Evolutionary conservation across 2,329 filamentous ascomycete species (phyloP).

Genomic region (Penicillium sp.): DNA sequence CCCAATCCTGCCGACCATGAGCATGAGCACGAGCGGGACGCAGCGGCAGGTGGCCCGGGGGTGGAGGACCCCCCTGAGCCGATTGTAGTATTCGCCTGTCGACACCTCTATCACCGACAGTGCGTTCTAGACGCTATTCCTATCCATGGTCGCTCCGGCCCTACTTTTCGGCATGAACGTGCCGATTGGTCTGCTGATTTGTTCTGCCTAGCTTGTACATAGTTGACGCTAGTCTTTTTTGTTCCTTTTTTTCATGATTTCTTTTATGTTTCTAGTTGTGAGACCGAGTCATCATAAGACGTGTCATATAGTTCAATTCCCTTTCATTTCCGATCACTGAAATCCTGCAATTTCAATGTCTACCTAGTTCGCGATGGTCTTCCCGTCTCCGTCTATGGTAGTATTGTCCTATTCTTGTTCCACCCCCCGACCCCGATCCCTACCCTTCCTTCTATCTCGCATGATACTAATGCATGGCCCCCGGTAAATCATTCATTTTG

Average conservation of each 20-base stretch:
- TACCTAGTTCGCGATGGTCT: neutral
- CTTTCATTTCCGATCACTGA: neutral
- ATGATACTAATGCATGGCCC: neutral
- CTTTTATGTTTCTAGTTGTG: slow-evolving; percentile 1
- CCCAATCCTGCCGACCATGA: neutral
- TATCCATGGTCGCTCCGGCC: slow-evolving; percentile 10
- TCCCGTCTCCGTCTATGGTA: neutral
- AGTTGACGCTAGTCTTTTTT: slow-evolving; percentile 10
- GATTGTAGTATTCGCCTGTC: slow-evolving; percentile 49
- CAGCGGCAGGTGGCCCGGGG: neutral
- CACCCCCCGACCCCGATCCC: too few species aligned
- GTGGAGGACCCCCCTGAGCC: slow-evolving; percentile 20
- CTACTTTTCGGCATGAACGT: slow-evolving; percentile 20
- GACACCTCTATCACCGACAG: slow-evolving; percentile 50
- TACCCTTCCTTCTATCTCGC: neutral
- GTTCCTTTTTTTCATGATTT: neutral
- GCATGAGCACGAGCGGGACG: slow-evolving; percentile 1
- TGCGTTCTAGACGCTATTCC: slow-evolving; percentile 40
- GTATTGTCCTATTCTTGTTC: neutral
- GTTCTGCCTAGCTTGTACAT: slow-evolving; percentile 42
- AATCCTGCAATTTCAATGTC: neutral
- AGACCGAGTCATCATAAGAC: neutral
- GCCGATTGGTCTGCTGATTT: slow-evolving; percentile 31
- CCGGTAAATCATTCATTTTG: neutral
- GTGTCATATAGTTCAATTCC: slow-evolving; percentile 8